Evolutionary conservation across 768 basidiomycete species (phyloP).

Genomic region (Amanita inopinata): DNA sequence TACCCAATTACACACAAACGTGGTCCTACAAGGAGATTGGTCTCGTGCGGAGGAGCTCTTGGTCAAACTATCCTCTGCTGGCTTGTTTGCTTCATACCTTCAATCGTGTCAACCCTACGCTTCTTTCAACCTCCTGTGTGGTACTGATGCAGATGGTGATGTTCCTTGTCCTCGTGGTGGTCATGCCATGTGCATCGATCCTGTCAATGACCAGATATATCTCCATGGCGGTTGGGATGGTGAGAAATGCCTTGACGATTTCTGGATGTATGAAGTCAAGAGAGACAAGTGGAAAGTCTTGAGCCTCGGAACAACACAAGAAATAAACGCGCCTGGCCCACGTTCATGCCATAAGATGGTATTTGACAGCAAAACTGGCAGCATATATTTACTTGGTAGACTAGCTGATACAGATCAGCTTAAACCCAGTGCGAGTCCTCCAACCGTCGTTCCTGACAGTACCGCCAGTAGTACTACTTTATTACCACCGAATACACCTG

Average conservation of each 20-base stretch:
- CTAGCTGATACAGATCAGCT: conserved; percentile 45
- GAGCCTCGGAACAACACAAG: conserved; percentile 41
- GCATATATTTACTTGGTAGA: conserved; percentile 66
- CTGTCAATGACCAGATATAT: conserved; percentile 51
- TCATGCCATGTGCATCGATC: conserved; percentile 76
- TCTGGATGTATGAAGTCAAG: conserved; percentile 62
- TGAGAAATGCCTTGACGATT: conserved; percentile 61
- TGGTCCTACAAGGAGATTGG: conserved; percentile 66
- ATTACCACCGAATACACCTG: neutral
- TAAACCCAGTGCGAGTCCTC: conserved; percentile 14
- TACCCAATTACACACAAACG: conserved; percentile 48
- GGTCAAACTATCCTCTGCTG: conserved; percentile 34
- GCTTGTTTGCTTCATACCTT: conserved; percentile 56
- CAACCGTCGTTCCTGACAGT: conserved; percentile 4
- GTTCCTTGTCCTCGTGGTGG: conserved; percentile 62
- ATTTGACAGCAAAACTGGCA: conserved; percentile 61
- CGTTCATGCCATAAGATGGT: conserved; percentile 79
- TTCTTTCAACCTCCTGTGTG: conserved; percentile 50
- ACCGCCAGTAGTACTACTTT: neutral
- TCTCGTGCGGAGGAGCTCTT: conserved; percentile 45
- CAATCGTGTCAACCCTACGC: conserved; percentile 48
- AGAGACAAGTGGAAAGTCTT: conserved; percentile 54
- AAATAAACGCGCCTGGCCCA: conserved; percentile 58
- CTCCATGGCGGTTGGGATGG: conserved; percentile 79
- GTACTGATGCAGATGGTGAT: conserved; percentile 56